Evolutionary conservation across 2,329 filamentous ascomycete genomes (phyloP), one percentile per base, ranked within the genome.

Genomic region (Aspergillus sp.): DNA sequence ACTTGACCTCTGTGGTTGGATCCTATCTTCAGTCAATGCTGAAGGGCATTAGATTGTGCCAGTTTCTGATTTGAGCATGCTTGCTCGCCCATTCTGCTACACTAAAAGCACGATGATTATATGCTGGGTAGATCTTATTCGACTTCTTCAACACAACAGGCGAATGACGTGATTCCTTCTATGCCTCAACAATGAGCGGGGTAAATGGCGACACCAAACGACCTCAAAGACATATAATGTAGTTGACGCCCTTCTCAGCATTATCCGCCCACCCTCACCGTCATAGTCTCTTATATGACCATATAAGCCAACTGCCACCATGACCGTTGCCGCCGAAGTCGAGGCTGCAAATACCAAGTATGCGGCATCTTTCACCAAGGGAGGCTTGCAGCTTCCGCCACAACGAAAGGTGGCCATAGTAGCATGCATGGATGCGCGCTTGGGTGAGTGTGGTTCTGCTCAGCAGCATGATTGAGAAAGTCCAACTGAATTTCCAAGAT

Each of bases 401-500:
- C 82, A 82, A 9, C 57, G 70, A 85, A 87, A 78, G 25, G 55
- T 60, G 11, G 55, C 63, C n/a, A 57, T 62, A 81, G 80, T 93
- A 42, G 89, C 88, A 0, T 94, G 89, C 72, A 94, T 94, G 88
- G 89, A 94, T 64, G 87, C 89, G 4, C 84, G 89, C 10, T 58
- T 69, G 3, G 64, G 66, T 67, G 58, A 17, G 50, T 41, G 20
- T 47, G 20, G 11, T 14, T 23, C 4, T n/a, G 38, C 44, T 5
- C 31, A 10, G 29, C 16, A 29, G 25, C 25, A 29, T 29, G 25
- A 11, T 10, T 38, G 16, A 43, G 40, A 0, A 29, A 47, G 16
- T 13, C 14, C 11, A 13, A n/a, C 14, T 38, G 6, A 17, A 1
- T 17, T 13, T 11, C 14, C 77, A 78, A 69, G 80, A 93, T 62